Base-by-base conservation (phyloP, 352 stramenopile genomes). In the Lagenidium giganteum region DNA sequence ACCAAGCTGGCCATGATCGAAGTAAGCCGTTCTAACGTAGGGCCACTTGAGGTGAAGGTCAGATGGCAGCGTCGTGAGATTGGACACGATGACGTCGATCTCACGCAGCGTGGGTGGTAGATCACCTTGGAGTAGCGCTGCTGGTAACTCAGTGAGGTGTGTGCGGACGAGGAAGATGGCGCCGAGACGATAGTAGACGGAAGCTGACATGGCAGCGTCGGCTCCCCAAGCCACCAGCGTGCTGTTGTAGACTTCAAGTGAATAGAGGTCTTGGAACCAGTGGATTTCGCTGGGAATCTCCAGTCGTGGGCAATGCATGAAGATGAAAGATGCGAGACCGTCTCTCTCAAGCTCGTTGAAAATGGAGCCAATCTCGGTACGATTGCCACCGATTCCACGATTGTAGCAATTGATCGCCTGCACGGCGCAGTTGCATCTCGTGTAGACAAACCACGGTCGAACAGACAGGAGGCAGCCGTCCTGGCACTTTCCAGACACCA, bases 171-270 rank as follows among this genome's bases (percentile, higher is more conserved):
- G 27, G 13, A 48, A 44, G 30, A 63, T n/a, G 25, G 41, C 44
- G 4, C 46, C 48, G 18, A 61, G 38, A 5, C 41, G 42, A 8
- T 38, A 25, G 24, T 37, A 53, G 3, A 23, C n/a, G 1, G 11
- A 14, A 8, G 3, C 34, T n/a, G 33, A 38, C 12, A 57, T 42
- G 14, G 23, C 24, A 9, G 47, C 54, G 12, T 18, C 14, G 3
- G 25, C 6, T 6, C 47, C 20, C 54, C 54, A 63, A 0, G 27
- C 22, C 8, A 8, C 26, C 9, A 63, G 39, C 8, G 47, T 35
- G 8, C 40, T 52, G 43, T 64, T 59, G 49, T 54, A 58, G 23
- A 63, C 29, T n/a, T 44, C 38, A 17, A 59, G 14, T 2, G 33
- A 33, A 29, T 52, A 54, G 3, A 64, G 35, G 12, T 51, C 25